Evolutionary conservation across 371 early-diverging fungal species (phyloP).

Genomic region (Mortierella sp.): DNA sequence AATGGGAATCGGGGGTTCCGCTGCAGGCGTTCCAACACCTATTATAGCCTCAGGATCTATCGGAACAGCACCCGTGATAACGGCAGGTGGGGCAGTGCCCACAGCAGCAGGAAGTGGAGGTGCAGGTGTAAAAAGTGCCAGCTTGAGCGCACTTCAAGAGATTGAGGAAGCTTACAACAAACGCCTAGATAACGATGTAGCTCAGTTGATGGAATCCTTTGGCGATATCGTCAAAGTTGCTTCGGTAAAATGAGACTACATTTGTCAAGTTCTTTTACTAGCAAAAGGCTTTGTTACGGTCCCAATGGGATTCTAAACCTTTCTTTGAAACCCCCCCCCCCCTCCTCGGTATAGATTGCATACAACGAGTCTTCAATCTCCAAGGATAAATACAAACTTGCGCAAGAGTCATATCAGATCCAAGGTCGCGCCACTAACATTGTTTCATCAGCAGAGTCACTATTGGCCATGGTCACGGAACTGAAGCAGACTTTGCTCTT

Average conservation of each 20-base stretch:
- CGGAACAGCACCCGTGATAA: slow-evolving; percentile 13
- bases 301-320: not conserved
- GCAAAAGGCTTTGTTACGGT: too few species aligned
- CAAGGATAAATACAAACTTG: slow-evolving; percentile 78
- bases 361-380: slow-evolving; percentile 55
- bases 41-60: slow-evolving; percentile 14
- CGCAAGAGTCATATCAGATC: slow-evolving; percentile 80
- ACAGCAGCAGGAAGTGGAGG: slow-evolving; percentile 7
- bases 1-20: slow-evolving; percentile 20
- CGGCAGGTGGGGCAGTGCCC: slow-evolving; percentile 11
- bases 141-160: slow-evolving; percentile 47
- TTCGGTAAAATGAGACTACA: slow-evolving; percentile 57
- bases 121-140: slow-evolving; percentile 17
- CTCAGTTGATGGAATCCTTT: slow-evolving; percentile 72
- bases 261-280: too few species aligned
- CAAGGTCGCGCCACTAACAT: slow-evolving; percentile 80
- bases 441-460: slow-evolving; percentile 75
- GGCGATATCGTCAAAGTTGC: slow-evolving; percentile 73
- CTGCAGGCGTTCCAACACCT: slow-evolving; percentile 13
- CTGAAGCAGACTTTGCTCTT: slow-evolving; percentile 75
- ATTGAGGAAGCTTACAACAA: slow-evolving; percentile 75
- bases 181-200: slow-evolving; percentile 70
- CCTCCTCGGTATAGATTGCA: slow-evolving; percentile 25
- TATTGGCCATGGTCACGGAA: slow-evolving; percentile 74
- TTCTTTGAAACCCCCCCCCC: not conserved